These are phyloP conservation scores for Mimosa bimucronata DNA, from an alignment of 306 rosid species.

Conservation along the genomic window DNA sequence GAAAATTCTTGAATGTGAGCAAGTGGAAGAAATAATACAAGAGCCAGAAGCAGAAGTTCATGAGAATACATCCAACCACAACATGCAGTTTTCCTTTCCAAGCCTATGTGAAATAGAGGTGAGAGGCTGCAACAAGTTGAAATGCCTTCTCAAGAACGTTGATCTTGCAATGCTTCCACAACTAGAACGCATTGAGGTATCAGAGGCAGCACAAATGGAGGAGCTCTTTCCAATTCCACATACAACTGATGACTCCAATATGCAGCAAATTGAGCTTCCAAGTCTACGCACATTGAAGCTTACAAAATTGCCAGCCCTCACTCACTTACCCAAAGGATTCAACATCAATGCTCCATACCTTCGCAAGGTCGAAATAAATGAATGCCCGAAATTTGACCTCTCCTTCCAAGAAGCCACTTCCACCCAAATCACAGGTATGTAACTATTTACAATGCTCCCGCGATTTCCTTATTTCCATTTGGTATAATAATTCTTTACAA, in stretches of 20 bases:
- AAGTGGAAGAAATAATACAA: too few relatives aligned
- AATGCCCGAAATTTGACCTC: constrained; percentile 1
- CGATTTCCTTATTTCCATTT: too few relatives aligned
- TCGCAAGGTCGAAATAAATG: accelerated
- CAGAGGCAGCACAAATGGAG: background rate
- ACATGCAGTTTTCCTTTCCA: background rate
- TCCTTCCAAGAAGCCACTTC: background rate
- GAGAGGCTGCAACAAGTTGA: background rate
- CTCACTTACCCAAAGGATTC: background rate
- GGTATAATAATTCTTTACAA: too few relatives aligned
- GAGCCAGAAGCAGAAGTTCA: too few relatives aligned
- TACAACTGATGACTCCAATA: background rate
- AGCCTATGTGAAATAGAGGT: accelerated
- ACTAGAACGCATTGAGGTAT: accelerated
- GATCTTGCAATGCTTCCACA: background rate
- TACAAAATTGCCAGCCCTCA: background rate
- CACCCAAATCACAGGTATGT: background rate
- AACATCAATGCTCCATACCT: background rate
- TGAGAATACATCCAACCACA: too few relatives aligned
- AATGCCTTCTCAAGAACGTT: background rate
- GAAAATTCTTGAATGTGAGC: too few relatives aligned
- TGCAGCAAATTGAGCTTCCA: background rate
- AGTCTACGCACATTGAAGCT: background rate
- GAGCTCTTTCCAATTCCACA: background rate
- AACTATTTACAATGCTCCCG: too few relatives aligned